These are phyloP conservation scores for Lunasporangiospora selenospora DNA, from an alignment of 192 early-diverging fungal species.

Conservation along the genomic window DNA sequence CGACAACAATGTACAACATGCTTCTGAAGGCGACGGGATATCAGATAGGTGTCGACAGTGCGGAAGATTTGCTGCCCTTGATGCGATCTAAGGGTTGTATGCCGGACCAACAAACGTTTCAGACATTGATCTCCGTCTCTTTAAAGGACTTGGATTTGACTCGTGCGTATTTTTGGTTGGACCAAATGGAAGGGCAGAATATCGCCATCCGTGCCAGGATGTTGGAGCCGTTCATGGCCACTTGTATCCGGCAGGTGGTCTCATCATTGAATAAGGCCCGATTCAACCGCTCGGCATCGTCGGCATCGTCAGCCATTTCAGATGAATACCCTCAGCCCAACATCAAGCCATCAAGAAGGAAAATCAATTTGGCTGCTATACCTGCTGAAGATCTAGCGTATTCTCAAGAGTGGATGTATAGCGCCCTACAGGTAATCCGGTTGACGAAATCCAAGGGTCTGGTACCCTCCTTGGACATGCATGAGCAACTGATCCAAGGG, in stretches of 20 bases:
- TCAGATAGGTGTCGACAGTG: not conserved
- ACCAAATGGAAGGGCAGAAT: constrained; percentile 19
- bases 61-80: not conserved
- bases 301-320: not conserved
- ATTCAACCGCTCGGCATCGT: not conserved
- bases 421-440: constrained; percentile 21
- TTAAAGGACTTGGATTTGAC: constrained; percentile 5
- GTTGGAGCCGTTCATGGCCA: constrained; percentile 31
- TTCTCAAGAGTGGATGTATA: constrained; percentile 30
- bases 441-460: constrained; percentile 19
- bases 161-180: constrained; percentile 25
- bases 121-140: constrained; percentile 13
- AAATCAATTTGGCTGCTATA: too few relatives aligned
- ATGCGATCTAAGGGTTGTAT: constrained; percentile 7
- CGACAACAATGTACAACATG: constrained; percentile 14
- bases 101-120: constrained; percentile 27
- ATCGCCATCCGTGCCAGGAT: constrained; percentile 15
- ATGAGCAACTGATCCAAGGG: constrained; percentile 25
- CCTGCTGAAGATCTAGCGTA: not conserved
- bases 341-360: too few relatives aligned
- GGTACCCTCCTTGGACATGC: constrained; percentile 1
- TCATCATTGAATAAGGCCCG: not conserved
- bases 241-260: constrained; percentile 2
- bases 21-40: constrained; percentile 12
- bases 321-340: not conserved